A percentile compares a stretch with the other conserved stretches of the same genome.
Conservation (phyloP, 495 filamentous ascomycete species). For the Parachaetomium inaequale region DNA sequence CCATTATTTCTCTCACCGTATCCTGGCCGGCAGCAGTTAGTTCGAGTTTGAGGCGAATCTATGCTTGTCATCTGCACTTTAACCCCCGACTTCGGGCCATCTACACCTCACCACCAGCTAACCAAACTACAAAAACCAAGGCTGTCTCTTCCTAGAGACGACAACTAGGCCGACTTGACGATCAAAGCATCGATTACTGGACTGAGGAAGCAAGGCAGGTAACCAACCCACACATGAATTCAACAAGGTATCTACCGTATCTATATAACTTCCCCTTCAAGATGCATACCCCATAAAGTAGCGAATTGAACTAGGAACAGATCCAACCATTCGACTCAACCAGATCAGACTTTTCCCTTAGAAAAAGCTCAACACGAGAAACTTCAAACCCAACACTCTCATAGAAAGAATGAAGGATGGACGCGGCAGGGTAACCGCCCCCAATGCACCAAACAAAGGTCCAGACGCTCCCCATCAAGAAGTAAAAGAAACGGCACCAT, state of each 20-base stretch:
- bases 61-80: neutral
- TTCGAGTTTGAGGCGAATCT: neutral
- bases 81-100: no score
- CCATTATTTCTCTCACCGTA: neutral
- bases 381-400: neutral
- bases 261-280: neutral
- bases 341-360: neutral
- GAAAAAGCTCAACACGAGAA: neutral
- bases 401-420: neutral
- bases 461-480: neutral
- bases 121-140: no score
- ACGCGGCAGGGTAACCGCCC: neutral
- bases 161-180: neutral
- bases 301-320: neutral
- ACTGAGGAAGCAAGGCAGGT: no score
- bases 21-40: neutral
- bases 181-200: neutral
- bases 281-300: neutral
- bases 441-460: neutral
- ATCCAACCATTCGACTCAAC: neutral
- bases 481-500: neutral
- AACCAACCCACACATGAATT: neutral
- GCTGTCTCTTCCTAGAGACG: neutral
- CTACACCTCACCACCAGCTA: no score
- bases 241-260: conserved; percentile 3